Conservation (phyloP, 2,329 filamentous ascomycete species). For the Fulvia fulva region DNA sequence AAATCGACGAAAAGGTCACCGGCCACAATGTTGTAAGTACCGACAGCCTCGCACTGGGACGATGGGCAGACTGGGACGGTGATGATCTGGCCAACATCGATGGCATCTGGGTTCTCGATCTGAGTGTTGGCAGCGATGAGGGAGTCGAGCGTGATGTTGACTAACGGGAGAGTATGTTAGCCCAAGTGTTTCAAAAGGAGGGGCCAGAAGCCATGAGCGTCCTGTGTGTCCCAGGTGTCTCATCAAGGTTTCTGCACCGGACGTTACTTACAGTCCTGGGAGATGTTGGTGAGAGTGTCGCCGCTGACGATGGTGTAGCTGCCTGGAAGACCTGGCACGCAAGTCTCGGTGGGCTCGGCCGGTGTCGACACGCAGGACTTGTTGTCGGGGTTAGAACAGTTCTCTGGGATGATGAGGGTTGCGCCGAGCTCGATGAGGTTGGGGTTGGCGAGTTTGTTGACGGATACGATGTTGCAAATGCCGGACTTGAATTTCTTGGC, state of each 20-base stretch:
- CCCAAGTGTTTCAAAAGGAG: no score
- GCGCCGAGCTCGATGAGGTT: constrained; percentile 32
- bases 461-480: constrained; percentile 26
- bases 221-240: no score
- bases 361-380: constrained; percentile 18
- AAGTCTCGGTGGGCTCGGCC: constrained; percentile 15
- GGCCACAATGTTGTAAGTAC: constrained; percentile 21
- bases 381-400: constrained; percentile 28
- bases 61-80: constrained; percentile 26
- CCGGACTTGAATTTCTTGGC: constrained; percentile 21
- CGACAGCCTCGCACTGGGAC: constrained; percentile 18
- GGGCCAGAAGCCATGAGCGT: no score
- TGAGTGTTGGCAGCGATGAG: constrained; percentile 24
- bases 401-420: constrained; percentile 27
- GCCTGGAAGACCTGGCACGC: constrained; percentile 22
- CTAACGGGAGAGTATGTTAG: no score
- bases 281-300: constrained; percentile 23
- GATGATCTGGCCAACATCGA: constrained; percentile 22
- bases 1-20: constrained; percentile 27
- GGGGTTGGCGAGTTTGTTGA: constrained; percentile 33
- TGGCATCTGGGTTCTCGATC: constrained; percentile 21
- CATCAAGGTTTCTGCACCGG: no score
- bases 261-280: no score
- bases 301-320: constrained; percentile 22
- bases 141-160: constrained; percentile 26